Base-by-base conservation (phyloP, 2,329 filamentous ascomycete genomes). In the Pleomassaria siparia region DNA sequence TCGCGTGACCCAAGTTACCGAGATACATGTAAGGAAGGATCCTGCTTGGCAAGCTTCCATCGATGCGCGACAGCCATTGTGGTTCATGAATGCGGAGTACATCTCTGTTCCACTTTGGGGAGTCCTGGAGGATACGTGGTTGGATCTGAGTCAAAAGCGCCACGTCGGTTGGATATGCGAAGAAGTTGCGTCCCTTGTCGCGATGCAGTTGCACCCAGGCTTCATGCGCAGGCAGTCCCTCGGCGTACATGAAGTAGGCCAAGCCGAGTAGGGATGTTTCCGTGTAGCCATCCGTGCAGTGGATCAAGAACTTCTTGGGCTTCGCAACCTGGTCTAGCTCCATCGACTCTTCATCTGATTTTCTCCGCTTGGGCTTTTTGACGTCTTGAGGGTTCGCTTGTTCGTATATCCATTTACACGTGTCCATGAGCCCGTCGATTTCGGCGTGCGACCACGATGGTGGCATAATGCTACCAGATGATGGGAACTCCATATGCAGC, bases 271-370 rank as follows among this genome's bases (percentile, higher is more conserved):
- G 80, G 1, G 91, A 91, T 1, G 88, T 92, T 71, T 99, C 94
- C 0, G 94, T 99, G 63, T 99, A 99, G 15, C 94, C 94, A 69
- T 99, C 94, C 2, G 87, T 86, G 69, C 94, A 97, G 71, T 97
- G 92, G 32, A 99, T 88, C 25, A 97, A 80, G 26, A 97, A 83
- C 64, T 85, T 91, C 43, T 53, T 84, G 77, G 46, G 83, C 28
- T 43, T 60, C 43, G 56, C 46, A 46, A 66, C 54, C 24, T 67
- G 66, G 66, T 53, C 59, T 78, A 86, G 82, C 37, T 74, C 72
- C 44, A 79, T 78, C 55, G 86, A 83, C 55, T 85, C 81, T 7
- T 70, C 67, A 45, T 80, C 72, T 47, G 59, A 66, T 30, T 73
- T 76, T 61, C 71, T 73, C 62, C 72, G 74, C 62, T 73, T 77